Conservation (phyloP, 2,329 filamentous ascomycete genomes). For the Neurospora sp. region DNA sequence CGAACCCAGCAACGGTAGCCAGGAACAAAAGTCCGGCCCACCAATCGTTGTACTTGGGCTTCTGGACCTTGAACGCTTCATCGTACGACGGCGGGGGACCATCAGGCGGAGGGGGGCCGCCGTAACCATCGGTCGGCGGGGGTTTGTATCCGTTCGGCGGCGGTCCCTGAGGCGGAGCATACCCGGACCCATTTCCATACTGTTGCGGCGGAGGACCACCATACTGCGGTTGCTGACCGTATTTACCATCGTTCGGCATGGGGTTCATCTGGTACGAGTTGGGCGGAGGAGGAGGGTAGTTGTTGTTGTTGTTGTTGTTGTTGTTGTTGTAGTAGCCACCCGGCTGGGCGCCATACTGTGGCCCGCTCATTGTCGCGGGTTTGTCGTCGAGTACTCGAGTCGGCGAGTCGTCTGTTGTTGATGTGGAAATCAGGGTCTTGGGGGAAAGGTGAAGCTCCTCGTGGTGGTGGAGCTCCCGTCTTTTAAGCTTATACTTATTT, state of each 20-base stretch:
- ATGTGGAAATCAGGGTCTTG: neutral
- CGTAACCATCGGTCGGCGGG: neutral
- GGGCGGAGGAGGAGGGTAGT: slow-evolving; percentile 8
- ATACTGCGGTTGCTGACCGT: slow-evolving; percentile 5
- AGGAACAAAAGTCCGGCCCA: slow-evolving; percentile 68
- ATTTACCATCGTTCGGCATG: slow-evolving; percentile 6
- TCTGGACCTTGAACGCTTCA: slow-evolving; percentile 70
- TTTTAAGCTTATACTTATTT: neutral
- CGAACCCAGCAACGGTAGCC: slow-evolving; percentile 45
- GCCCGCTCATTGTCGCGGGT: too few species aligned
- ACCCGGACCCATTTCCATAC: slow-evolving; percentile 4
- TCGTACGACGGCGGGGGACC: slow-evolving; percentile 51
- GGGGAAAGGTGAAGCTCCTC: neutral
- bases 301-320: slow-evolving; percentile 7
- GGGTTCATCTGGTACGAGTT: slow-evolving; percentile 14
- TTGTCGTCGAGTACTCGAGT: neutral
- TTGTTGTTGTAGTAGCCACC: slow-evolving; percentile 12
- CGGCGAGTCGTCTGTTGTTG: neutral
- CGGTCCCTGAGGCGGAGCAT: slow-evolving; percentile 12
- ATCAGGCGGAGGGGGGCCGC: neutral
- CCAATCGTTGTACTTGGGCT: slow-evolving; percentile 79
- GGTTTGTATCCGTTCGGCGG: slow-evolving; percentile 4
- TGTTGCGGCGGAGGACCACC: too few species aligned
- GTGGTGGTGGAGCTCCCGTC: neutral
- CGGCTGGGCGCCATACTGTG: slow-evolving; percentile 10